Base-by-base conservation (phyloP, 306 rosid species). In the Vigna reflexopilosa region DNA sequence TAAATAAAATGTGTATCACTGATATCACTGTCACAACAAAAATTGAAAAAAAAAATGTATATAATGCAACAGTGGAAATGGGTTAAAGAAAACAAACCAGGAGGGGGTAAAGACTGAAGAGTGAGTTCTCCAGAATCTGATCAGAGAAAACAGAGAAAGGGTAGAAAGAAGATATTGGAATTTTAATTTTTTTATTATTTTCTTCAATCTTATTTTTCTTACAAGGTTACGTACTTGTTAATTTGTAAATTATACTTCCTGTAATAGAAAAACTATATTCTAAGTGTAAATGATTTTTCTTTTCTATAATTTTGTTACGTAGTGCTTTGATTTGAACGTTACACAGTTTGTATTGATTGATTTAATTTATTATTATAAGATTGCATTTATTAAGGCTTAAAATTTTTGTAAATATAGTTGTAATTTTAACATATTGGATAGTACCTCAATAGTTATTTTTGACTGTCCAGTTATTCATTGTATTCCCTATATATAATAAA, bases 11-110 rank as follows among this genome's bases (percentile, higher is more conserved):
- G 32, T 66, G 15, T 38, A 38, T 36, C 70, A 62, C 67, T 62
- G 2, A 61, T 32, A 30, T 61, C 45, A 61, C 45, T 34, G n/a
- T 64, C 49, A 64, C 70, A 64, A 64, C 2, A 12, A n/a, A 63
- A 63, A 65, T 1, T 9, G 6, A 34, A 38, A 8, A 17, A 38
- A 2, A 51, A 32, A 2, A 30, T 70, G 30, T 13, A 38, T 19
- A 17, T 13, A 19, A 12, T 19, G 30, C 19, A 26, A 44, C 51
- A 8, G 56, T 24, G 57, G 38, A 48, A 72, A 80, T 51, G 44
- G 71, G 76, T 34, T 32, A 50, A 16, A 70, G 61, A 71, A 52
- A 3, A 72, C 75, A 61, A 77, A 57, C 59, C 45, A 55, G 11
- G 32, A 22, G 6, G 9, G 9, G 42, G 4, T 64, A 24, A 9